Percentiles rank a stretch among this genome's conserved stretches.
Conservation (phyloP, 139 green algal species). For the Chlorella ohadii region DNA sequence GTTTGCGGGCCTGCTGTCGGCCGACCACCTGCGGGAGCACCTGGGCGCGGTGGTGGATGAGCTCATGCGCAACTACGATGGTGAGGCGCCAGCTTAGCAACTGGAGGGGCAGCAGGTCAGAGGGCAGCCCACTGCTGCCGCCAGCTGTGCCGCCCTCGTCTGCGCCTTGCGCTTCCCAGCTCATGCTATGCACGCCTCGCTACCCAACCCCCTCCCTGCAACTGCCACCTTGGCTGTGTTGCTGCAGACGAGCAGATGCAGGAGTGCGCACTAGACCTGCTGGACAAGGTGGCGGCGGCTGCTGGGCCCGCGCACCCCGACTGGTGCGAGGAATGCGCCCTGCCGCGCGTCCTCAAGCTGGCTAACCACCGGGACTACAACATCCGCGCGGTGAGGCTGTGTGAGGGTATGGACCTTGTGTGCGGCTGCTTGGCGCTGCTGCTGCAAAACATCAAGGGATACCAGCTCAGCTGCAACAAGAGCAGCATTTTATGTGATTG, state of each 20-base stretch:
- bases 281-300: conserved; percentile 10
- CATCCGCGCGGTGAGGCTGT: conserved; percentile 16
- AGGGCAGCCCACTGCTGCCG: too few relatives aligned
- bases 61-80: conserved; percentile 27
- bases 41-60: conserved; percentile 31
- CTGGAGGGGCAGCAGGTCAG: too few relatives aligned
- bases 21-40: not conserved
- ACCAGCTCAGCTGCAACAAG: too few relatives aligned
- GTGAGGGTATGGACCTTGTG: too few relatives aligned
- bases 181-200: too few relatives aligned
- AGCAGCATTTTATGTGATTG: too few relatives aligned
- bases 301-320: not conserved
- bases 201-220: too few relatives aligned
- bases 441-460: too few relatives aligned
- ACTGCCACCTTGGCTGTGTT: not conserved
- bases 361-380: conserved; percentile 24
- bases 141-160: not conserved
- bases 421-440: too few relatives aligned
- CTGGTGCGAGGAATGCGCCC: conserved; percentile 20
- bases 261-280: conserved; percentile 39
- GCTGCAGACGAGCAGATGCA: conserved; percentile 42
- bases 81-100: not conserved
- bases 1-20: conserved; percentile 34
- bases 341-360: conserved; percentile 16
- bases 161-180: too few relatives aligned